Conservation (phyloP, 2,329 filamentous ascomycete species). For the Neonectria neomacrospora region DNA sequence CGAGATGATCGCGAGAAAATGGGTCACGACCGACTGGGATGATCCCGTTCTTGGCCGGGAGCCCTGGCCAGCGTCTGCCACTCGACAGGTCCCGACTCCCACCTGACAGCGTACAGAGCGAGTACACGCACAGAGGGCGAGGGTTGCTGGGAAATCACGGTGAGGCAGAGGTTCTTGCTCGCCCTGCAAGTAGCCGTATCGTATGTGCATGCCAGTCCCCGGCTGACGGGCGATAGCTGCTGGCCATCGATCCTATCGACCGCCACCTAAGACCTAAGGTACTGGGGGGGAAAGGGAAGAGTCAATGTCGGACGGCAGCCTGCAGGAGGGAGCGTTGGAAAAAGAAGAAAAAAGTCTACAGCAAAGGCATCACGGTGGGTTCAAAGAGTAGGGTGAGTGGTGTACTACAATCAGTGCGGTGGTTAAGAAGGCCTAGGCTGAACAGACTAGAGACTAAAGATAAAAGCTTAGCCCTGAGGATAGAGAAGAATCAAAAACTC, state of each 20-base stretch:
- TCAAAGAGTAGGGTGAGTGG: conserved; percentile 19
- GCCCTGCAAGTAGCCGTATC: conserved; percentile 22
- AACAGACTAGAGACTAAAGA: background rate
- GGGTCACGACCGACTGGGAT: conserved; percentile 17
- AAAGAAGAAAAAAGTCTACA: conserved; percentile 4
- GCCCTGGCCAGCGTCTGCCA: conserved; percentile 3
- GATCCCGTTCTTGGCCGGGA: conserved; percentile 13
- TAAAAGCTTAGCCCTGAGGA: background rate
- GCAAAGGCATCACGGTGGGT: conserved; percentile 34
- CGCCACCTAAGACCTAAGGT: background rate
- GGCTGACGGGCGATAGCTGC: conserved; percentile 13
- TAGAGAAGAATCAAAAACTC: background rate
- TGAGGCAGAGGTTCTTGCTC: conserved; percentile 12
- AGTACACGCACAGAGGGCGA: conserved; percentile 5
- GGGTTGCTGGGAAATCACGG: background rate
- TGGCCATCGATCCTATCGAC: conserved; percentile 10
- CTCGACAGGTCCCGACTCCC: background rate
- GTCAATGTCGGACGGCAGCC: conserved; percentile 25
- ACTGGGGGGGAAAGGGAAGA: background rate
- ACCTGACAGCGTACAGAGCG: background rate
- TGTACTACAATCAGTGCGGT: conserved; percentile 4
- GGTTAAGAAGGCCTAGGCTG: background rate
- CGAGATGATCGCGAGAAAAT: conserved; percentile 24
- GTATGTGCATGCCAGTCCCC: conserved; percentile 14
- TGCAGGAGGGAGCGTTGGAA: conserved; percentile 38